These are phyloP conservation scores for Pythium rishiriense DNA, from an alignment of 352 stramenopile species.

Conservation along the genomic window DNA sequence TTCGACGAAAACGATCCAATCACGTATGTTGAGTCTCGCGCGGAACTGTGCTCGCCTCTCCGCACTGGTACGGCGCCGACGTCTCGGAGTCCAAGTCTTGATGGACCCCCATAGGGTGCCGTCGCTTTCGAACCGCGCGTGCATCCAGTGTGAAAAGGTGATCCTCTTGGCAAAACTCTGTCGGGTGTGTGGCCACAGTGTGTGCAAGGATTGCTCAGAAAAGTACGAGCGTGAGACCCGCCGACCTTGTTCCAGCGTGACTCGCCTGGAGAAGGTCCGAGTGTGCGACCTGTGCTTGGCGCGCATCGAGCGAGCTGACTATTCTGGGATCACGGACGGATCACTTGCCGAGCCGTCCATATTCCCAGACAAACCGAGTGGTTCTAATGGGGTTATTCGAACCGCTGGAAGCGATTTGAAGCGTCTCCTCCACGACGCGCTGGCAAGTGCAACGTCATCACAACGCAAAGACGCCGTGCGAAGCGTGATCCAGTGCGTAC, in stretches of 20 bases:
- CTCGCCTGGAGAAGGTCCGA: conserved; percentile 28
- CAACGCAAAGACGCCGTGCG: conserved; percentile 43
- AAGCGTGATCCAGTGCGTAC: conserved; percentile 48
- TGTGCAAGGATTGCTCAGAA: conserved; percentile 48
- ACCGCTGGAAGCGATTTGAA: conserved; percentile 35
- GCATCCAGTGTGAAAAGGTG: conserved; percentile 52
- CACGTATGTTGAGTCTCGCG: conserved; percentile 11
- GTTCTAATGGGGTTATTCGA: not conserved
- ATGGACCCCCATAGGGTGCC: conserved; percentile 37
- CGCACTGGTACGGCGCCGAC: conserved; percentile 50
- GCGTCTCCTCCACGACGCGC: conserved; percentile 39
- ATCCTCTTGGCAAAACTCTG: conserved; percentile 47
- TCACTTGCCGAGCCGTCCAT: conserved; percentile 29
- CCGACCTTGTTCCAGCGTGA: not conserved
- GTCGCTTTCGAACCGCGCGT: conserved; percentile 41
- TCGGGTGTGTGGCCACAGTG: conserved; percentile 54
- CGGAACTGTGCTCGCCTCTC: conserved; percentile 30
- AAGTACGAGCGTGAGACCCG: conserved; percentile 27
- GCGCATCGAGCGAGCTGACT: conserved; percentile 59
- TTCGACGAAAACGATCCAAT: not conserved
- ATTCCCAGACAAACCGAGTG: conserved; percentile 23
- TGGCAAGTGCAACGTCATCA: conserved; percentile 28
- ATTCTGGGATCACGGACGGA: conserved; percentile 21
- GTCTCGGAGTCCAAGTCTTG: conserved; percentile 56
- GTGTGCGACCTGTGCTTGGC: conserved; percentile 56